phyloP scores from a whole-genome alignment of 805 yeast genomes.

The Saccharomycopsis fermentans region DNA sequence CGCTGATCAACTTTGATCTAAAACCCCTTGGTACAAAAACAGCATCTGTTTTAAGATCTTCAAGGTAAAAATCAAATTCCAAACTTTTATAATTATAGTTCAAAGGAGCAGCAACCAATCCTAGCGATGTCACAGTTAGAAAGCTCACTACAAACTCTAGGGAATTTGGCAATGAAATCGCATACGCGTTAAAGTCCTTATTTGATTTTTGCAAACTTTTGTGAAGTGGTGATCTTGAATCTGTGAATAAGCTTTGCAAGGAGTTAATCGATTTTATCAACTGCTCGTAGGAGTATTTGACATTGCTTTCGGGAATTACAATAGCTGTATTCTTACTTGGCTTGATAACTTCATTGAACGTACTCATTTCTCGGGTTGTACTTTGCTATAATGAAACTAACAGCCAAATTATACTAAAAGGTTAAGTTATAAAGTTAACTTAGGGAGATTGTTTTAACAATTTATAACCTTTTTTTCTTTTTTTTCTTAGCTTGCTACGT shows the following conservation, averaged over 20 bases:
- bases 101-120: conserved; percentile 57
- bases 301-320: conserved; percentile 36
- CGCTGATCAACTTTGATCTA: not conserved
- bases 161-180: conserved; percentile 52
- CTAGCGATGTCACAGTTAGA: conserved; percentile 45
- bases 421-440: too few relatives aligned
- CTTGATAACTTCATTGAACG: conserved; percentile 30
- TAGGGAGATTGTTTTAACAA: not conserved
- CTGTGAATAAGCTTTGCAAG: conserved; percentile 38
- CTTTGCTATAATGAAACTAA: not conserved
- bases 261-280: conserved; percentile 37
- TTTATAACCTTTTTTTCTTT: not conserved
- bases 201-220: conserved; percentile 28
- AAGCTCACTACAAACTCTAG: conserved; percentile 49
- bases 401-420: too few relatives aligned
- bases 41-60: conserved; percentile 47
- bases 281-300: conserved; percentile 34
- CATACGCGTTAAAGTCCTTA: conserved; percentile 24
- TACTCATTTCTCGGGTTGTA: conserved; percentile 19
- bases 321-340: conserved; percentile 34
- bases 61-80: conserved; percentile 57
- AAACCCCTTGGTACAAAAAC: conserved; percentile 49
- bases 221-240: conserved; percentile 33
- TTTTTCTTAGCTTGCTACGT: too few relatives aligned
- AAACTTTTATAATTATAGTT: conserved; percentile 50